A percentile compares a stretch with the other conserved stretches of the same genome.
These are phyloP conservation scores for Cyberlindnera amylophila DNA, from an alignment of 805 yeast species.

Conservation along the genomic window DNA sequence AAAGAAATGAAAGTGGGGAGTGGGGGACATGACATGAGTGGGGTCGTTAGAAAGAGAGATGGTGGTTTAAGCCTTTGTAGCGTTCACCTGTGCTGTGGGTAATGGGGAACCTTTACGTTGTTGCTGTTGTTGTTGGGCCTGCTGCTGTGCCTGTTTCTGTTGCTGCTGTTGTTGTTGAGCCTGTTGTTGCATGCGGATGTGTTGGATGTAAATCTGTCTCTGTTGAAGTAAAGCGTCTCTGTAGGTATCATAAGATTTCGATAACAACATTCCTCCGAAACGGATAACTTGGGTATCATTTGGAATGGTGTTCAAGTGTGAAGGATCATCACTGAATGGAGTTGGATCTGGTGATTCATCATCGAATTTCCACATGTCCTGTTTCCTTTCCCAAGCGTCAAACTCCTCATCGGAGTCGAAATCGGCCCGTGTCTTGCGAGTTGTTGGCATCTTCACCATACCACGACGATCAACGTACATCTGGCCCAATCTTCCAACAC, in stretches of 20 bases:
- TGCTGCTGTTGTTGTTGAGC: conserved; percentile 1
- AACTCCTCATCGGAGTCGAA: conserved; percentile 24
- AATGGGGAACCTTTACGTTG: no score
- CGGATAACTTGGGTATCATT: conserved; percentile 86
- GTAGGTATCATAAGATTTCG: conserved; percentile 78
- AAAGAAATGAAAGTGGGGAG: no score
- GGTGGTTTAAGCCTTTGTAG: no score
- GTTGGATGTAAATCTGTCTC: conserved; percentile 12
- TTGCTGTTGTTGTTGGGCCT: conserved; percentile 1
- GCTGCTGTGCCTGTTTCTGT: background rate
- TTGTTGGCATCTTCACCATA: conserved; percentile 30
- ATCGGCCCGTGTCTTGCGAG: conserved; percentile 24
- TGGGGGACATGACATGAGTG: no score
- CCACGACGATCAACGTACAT: conserved; percentile 74
- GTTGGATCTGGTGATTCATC: conserved; percentile 41
- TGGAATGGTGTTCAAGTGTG: conserved; percentile 74
- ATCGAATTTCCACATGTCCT: conserved; percentile 68
- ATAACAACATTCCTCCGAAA: conserved; percentile 85
- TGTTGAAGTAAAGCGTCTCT: conserved; percentile 74
- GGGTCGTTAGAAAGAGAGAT: no score
- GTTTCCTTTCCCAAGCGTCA: conserved; percentile 45
- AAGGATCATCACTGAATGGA: conserved; percentile 73
- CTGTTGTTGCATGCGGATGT: conserved; percentile 7
- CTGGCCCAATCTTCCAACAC: conserved; percentile 70
- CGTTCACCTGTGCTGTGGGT: no score